A percentile compares a stretch with the other conserved stretches of the same genome.
phyloP scores from a whole-genome alignment of 345 rosid species.

The Bruguiera sexangula region DNA sequence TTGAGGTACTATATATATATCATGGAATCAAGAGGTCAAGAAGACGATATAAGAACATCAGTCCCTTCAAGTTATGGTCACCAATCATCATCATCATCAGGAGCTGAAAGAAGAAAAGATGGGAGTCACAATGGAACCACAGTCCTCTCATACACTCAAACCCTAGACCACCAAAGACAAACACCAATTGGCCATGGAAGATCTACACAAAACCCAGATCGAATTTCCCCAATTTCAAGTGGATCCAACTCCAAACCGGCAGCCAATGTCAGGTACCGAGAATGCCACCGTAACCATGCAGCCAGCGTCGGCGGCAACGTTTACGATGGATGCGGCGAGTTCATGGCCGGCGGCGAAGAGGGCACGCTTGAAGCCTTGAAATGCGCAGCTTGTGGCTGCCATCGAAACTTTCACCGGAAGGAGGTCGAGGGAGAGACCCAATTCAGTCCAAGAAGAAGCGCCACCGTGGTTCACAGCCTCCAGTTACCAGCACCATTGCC shows the following conservation, averaged over 20 bases:
- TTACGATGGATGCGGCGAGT: conserved; percentile 94
- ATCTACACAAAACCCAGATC: conserved; percentile 36
- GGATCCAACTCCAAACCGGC: conserved; percentile 33
- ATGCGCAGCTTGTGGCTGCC: conserved; percentile 98
- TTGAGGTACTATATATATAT: neutral
- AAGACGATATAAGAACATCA: conserved; percentile 35
- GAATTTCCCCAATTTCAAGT: conserved; percentile 28
- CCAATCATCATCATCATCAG: conserved; percentile 23
- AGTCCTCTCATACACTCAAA: conserved; percentile 47
- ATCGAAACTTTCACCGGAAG: conserved; percentile 91
- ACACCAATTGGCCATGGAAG: conserved; percentile 20
- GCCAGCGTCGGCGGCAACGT: conserved; percentile 84
- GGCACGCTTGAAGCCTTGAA: conserved; percentile 74
- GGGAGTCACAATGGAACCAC: conserved; percentile 44
- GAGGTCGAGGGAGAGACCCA: conserved; percentile 55
- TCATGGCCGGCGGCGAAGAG: conserved; percentile 91
- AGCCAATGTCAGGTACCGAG: conserved; percentile 55
- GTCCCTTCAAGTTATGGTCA: conserved; percentile 27
- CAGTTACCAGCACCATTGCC: conserved; percentile 58
- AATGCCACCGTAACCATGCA: conserved; percentile 90
- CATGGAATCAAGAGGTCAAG: conserved; percentile 49
- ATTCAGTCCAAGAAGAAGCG: conserved; percentile 24
- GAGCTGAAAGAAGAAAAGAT: conserved; percentile 47
- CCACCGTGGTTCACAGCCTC: conserved; percentile 43
- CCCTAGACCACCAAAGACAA: conserved; percentile 62